These are phyloP conservation scores for Eustoma russellianum DNA, from an alignment of 257 asterid genomes.

Conservation along the genomic window DNA sequence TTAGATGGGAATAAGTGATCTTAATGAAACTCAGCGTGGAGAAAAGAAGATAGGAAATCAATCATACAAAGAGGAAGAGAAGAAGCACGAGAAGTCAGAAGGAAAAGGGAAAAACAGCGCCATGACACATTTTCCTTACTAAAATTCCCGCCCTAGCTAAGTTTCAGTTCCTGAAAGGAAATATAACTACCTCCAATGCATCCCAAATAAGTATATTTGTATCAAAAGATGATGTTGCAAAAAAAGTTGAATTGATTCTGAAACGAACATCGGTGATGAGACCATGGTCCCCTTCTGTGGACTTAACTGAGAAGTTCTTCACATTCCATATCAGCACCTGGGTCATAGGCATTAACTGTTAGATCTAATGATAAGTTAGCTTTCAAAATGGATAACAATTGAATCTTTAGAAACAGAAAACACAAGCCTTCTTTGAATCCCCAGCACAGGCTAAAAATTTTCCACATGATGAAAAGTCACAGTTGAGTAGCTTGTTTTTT, in stretches of 20 bases:
- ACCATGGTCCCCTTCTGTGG: conserved; percentile 21
- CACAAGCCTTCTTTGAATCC: conserved; percentile 38
- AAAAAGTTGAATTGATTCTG: conserved; percentile 26
- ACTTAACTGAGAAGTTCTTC: conserved; percentile 3
- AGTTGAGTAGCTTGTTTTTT: conserved; percentile 31
- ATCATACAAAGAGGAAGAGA: background rate
- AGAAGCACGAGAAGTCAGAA: background rate
- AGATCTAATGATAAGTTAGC: background rate
- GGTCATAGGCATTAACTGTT: background rate
- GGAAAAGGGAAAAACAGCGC: background rate
- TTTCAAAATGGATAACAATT: background rate
- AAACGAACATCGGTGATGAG: conserved; percentile 38
- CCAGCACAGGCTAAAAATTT: conserved; percentile 45
- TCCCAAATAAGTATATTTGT: conserved; percentile 37
- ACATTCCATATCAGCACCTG: conserved; percentile 32
- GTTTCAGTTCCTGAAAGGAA: background rate
- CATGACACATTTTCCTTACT: too few relatives aligned
- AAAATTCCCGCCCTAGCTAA: background rate
- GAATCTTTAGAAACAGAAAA: conserved; percentile 3
- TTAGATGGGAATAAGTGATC: too few relatives aligned
- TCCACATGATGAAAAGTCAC: conserved; percentile 36
- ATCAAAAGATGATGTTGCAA: conserved; percentile 50
- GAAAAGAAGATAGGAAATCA: background rate
- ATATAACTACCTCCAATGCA: conserved; percentile 26
- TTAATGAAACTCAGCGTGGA: too few relatives aligned